Evolutionary conservation across 2,329 filamentous ascomycete genomes (phyloP), one percentile per base, ranked within the genome.

Genomic region (Amylocarpus encephaloides): DNA sequence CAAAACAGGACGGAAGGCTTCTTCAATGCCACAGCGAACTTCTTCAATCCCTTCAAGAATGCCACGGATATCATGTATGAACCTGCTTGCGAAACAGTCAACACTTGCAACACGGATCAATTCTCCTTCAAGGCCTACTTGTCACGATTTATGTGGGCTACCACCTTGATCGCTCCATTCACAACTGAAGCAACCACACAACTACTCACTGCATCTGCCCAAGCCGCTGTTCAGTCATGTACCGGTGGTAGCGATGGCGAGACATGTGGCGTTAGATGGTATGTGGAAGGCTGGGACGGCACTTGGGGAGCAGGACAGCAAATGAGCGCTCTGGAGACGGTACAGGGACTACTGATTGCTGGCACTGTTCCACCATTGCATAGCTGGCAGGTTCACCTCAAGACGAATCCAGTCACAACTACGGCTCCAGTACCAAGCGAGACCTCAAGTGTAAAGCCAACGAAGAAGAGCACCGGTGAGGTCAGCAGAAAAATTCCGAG

Each of bases 101-200:
- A 69, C 46, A 71, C 62, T 0, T 88, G 85, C 67, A 77, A 80
- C 62, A 72, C 68, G 44, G 83, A 86, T 66, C 81, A 83, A 73
- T 76, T 74, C 59, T 80, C 78, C 7, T 85, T 83, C 75, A 88
- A 88, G 68, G 82, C 75, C 39, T 84, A 82, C 63, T 72, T 85
- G 29, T 72, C 80, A 22, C 79, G 82, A 48, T 84, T 82, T 69
- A 77, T 85, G 70, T 83, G 76, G 68, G 72, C 76, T 41, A 74
- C 79, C 3, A 72, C 78, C 32, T 64, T 74, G 45, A 71, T 83
- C 67, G 71, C 80, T 51, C 79, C 82, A 9, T 74, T 73, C 16
- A 75, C 82, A 16, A 67, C 68, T 2, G 48, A 66, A 3, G 67
- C 70, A 4, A 71, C 85, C 42, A 68, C 72, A 44, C 63, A 65